Base-by-base conservation (phyloP, 805 yeast species). In the Saturnispora serradocipensis region DNA sequence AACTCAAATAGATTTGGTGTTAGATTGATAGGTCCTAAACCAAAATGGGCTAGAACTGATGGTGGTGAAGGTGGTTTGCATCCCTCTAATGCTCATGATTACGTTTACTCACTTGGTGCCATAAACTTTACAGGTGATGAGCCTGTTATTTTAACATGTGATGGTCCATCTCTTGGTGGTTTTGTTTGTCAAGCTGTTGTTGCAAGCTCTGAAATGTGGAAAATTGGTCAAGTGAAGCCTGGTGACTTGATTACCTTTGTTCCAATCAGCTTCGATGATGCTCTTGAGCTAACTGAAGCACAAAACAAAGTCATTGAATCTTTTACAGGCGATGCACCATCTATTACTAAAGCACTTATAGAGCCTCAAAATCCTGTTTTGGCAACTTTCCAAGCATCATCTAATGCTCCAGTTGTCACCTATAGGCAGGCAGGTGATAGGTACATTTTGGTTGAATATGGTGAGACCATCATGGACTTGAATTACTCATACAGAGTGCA, bases 51-150 rank as follows among this genome's bases (percentile, higher is more conserved):
- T 11, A 81, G 99, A 72, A 67, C 76, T 9, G 96, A 89, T 66
- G 99, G 98, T 70, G 99, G 98, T 54, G 96, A 89, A 61, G 99
- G 93, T 53, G 99, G 99, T 52, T 75, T 91, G 63, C 99, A 91
- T 72, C 99, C 99, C 47, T 89, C 97, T n/a, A 91, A 91, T 69
- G 90, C 96, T 43, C 98, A 91, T 66, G 99, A 91, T 72, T 93
- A 91, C 64, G 98, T 91, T 49, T 91, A 91, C 67, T 88, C 98
- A 0, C 72, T 89, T 49, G 98, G 99, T 61, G 98, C 99, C 28
- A 84, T 91, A 67, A 93, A 93, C 70, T 93, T 93, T 67, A 93
- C 98, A 35, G 99, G 99, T 69, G 98, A 93, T 70, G 98, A 91
- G 69, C 98, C 98, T 1, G 99, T 91, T 34, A 89, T 91, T 57